Percentiles rank a stretch among this genome's conserved stretches.
These are phyloP conservation scores for Bolboschoenus planiculmis DNA, from an alignment of 176 grass and related monocot species.

Conservation along the genomic window DNA sequence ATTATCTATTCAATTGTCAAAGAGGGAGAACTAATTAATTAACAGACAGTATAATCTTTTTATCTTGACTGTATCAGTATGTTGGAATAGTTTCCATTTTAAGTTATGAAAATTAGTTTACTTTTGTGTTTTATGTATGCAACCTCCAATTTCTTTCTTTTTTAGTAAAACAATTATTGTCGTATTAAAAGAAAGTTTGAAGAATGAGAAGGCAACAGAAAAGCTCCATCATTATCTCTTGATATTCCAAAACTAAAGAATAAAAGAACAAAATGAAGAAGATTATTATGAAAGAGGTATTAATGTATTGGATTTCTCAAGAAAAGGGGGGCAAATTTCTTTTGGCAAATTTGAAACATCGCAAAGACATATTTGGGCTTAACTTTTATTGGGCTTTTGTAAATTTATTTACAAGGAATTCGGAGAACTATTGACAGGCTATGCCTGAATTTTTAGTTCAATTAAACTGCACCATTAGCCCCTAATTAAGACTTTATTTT, in stretches of 20 bases:
- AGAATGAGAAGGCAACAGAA: neutral
- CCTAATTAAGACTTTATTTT: too few relatives aligned
- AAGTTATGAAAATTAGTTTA: neutral
- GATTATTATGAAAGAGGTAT: too few relatives aligned
- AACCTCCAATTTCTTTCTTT: neutral
- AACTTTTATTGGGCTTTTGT: neutral
- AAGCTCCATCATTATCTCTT: too few relatives aligned
- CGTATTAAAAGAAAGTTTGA: neutral
- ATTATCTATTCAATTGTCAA: constrained; percentile 28
- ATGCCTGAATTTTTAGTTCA: too few relatives aligned
- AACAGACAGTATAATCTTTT: neutral
- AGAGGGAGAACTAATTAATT: constrained; percentile 10
- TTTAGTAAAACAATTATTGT: neutral
- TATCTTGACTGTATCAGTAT: neutral
- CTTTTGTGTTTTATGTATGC: neutral
- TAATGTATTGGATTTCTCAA: too few relatives aligned
- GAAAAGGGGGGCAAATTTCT: too few relatives aligned
- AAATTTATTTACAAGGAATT: too few relatives aligned
- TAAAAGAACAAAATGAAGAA: too few relatives aligned
- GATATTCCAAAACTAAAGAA: too few relatives aligned
- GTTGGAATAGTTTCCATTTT: neutral
- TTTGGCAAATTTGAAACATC: neutral
- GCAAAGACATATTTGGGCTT: neutral
- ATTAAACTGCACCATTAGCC: too few relatives aligned
- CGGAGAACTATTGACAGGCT: neutral